Evolutionary conservation across 306 rosid species (phyloP).

Genomic region (Carpinus fangiana): DNA sequence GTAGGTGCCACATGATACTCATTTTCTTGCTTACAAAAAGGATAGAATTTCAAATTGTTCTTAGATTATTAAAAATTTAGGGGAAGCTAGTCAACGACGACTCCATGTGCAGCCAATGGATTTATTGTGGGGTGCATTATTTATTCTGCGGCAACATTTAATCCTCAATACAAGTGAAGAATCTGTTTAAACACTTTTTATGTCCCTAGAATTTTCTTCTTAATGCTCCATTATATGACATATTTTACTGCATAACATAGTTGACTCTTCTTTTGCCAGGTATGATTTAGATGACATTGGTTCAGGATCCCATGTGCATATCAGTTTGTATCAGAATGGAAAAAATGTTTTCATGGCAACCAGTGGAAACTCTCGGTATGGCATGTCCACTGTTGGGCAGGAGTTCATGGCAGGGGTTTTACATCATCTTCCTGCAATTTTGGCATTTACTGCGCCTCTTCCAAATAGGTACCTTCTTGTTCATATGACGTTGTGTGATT

Average conservation of each 20-base stretch:
- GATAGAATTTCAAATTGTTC: background rate
- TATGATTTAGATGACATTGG: slow-evolving; percentile 73
- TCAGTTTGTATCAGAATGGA: slow-evolving; percentile 80
- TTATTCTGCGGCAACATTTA: background rate
- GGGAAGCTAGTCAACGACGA: background rate
- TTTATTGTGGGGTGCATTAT: background rate
- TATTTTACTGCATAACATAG: slow-evolving; percentile 20
- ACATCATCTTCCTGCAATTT: slow-evolving; percentile 66
- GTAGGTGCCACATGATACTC: slow-evolving; percentile 45
- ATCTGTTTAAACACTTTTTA: slow-evolving; percentile 1
- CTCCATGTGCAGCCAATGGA: background rate
- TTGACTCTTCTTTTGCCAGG: slow-evolving; percentile 49
- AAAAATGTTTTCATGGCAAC: slow-evolving; percentile 76
- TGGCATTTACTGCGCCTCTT: slow-evolving; percentile 78
- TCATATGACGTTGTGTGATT: background rate
- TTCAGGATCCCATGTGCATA: slow-evolving; percentile 89
- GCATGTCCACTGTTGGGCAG: slow-evolving; percentile 73
- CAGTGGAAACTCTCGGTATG: slow-evolving; percentile 56
- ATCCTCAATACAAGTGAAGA: background rate
- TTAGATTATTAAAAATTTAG: background rate
- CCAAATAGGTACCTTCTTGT: slow-evolving; percentile 74
- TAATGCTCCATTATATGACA: slow-evolving; percentile 1
- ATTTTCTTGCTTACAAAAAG: background rate
- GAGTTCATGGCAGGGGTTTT: slow-evolving; percentile 95
- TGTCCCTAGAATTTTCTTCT: background rate